Evolutionary conservation across 768 basidiomycete genomes (phyloP), one percentile per base, ranked within the genome.

Genomic region (Suillus hirtellus): DNA sequence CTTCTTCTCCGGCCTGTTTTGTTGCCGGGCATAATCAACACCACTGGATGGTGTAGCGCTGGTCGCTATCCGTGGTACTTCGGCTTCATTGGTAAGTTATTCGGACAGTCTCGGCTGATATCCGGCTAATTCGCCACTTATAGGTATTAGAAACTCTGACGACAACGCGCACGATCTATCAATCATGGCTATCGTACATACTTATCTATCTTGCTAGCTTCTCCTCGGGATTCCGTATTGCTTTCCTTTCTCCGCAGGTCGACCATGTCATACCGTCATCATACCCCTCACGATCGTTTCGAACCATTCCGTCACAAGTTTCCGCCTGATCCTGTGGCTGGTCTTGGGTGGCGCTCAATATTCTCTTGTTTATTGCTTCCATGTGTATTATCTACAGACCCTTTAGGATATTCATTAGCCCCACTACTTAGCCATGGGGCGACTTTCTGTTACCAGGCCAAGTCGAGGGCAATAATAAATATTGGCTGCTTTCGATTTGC

Each of bases 1-100:
- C 64, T 85, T 89, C 24, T 80, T 92, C 71, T 88, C 84, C 77
- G 79, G 79, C 65, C 77, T 86, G 49, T 75, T 92, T 63, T 93
- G 90, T 75, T 93, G 90, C 73, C 83, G 86, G 69, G 85, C 81
- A 79, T 90, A 72, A 65, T 65, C 76, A 67, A 31, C 61, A 64
- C 60, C 61, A 60, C 67, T 69, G 70, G 76, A 64, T 72, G 71
- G 66, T 73, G 72, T 38, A 27, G 56, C 40, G 56, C 56, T 58
- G 67, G 61, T 66, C 68, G 67, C 56, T 63, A 62, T 64, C 72
- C 72, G 73, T 70, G 24, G 73, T 66, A 21, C 35, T 67, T 63
- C 37, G 54, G 49, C 21, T 50, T 54, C 40, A 44, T 34, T 27
- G 63, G 38, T 50, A 37, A 21, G 43, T 54, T 35, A 15, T 43